Evolutionary conservation across 805 yeast species (phyloP).

Genomic region (Yarrowia sp.): DNA sequence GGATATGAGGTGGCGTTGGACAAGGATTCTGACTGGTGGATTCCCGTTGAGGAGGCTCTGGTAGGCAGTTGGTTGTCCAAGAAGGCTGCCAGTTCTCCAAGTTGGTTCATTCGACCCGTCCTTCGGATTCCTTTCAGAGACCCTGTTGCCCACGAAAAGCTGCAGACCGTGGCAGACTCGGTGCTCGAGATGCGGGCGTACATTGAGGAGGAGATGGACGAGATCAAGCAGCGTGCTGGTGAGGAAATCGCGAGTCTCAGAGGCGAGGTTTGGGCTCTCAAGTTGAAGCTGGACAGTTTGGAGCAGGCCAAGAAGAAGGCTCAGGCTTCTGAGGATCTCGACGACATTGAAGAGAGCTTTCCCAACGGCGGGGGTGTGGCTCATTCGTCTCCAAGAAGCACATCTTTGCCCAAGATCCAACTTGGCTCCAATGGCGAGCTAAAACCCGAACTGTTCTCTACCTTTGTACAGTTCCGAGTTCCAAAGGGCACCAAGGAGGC

Average conservation of each 20-base stretch:
- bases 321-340: background rate
- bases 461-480: background rate
- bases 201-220: slow-evolving; percentile 7
- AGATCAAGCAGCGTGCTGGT: background rate
- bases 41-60: background rate
- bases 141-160: background rate
- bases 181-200: background rate
- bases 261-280: background rate
- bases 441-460: background rate
- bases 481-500: background rate
- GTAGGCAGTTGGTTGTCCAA: background rate
- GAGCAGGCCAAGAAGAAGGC: background rate
- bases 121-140: background rate
- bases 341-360: background rate
- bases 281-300: background rate
- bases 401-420: background rate
- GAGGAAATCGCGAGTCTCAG: background rate
- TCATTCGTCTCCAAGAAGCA: background rate
- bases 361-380: background rate
- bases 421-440: background rate
- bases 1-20: background rate
- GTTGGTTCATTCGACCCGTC: background rate
- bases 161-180: slow-evolving; percentile 1
- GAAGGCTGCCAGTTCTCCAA: background rate
- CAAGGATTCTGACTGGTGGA: background rate